Base-by-base conservation (phyloP, 2,329 filamentous ascomycete species). In the Scleromitrula shiraiana region DNA sequence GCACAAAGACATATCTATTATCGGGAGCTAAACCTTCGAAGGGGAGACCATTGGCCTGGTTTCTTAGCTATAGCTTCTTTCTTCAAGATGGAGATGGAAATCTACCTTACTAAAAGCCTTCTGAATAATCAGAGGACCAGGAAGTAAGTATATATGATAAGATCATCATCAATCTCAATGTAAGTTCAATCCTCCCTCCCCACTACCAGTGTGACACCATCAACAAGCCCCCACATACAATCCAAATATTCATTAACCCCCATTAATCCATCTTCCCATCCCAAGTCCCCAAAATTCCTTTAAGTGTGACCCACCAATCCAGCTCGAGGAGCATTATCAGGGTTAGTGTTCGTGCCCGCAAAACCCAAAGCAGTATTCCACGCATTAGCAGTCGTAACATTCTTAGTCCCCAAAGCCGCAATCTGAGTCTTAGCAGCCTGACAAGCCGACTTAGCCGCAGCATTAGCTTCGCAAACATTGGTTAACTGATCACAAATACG, bases 401-500 rank as follows among this genome's bases (percentile, higher is more conserved):
- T 71, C 53, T 67, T 68, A 29, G 72, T 74, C 1, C 71, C 73
- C 9, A 74, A 62, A 1, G 71, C 71, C 56, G 67, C 51, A 41
- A 82, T 73, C 62, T 71, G 60, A 1, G 73, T 68, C 66, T 80
- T 69, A 2, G 78, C 80, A 20, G 66, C 64, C 41, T 64, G 56
- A 64, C 77, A 82, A 5, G 72, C 70, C 10, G 70, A 62, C 55
- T 76, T 70, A 46, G 80, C 82, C 4, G 76, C 79, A 22, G 68
- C 70, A 60, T 80, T 80, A 45, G 81, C 81, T 32, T 70, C 68
- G 67, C 82, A 85, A 30, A 81, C 78, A 66, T 83, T 85, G 61
- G 66, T 73, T 50, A 85, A 72, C 68, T 84, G 79, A 65, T 85
- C 81, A 65, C 78, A 81, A 64, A 85, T 79, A 52, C 80, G 76